phyloP scores from a whole-genome alignment of 2,329 filamentous ascomycete species.

The Exophiala lecanii-corni region DNA sequence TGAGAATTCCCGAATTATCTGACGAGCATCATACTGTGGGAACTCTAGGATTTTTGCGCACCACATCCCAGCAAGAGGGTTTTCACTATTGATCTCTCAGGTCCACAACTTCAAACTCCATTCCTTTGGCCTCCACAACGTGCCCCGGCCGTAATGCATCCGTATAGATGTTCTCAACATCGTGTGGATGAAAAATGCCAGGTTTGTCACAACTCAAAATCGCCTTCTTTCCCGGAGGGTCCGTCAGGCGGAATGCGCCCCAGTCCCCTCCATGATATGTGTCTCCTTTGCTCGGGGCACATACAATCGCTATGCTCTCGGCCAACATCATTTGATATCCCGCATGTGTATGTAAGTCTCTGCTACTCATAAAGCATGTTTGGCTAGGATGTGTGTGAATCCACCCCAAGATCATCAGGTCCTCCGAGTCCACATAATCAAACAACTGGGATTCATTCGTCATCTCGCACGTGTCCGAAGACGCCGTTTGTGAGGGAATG shows the following conservation, averaged over 20 bases:
- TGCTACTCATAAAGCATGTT: constrained; percentile 94
- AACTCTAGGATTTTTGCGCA: no score
- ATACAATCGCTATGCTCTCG: constrained; percentile 95
- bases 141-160: constrained; percentile 67
- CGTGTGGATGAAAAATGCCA: constrained; percentile 79
- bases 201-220: constrained; percentile 73
- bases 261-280: constrained; percentile 52
- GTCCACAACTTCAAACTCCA: constrained; percentile 66
- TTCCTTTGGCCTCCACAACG: constrained; percentile 62
- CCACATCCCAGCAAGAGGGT: no score
- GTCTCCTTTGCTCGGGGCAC: constrained; percentile 66
- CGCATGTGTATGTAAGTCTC: constrained; percentile 88
- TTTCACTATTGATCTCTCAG: constrained; percentile 37
- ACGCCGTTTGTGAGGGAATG: constrained; percentile 85
- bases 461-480: constrained; percentile 91
- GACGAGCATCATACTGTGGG: no score
- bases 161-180: constrained; percentile 69
- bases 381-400: constrained; percentile 97
- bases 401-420: constrained; percentile 86
- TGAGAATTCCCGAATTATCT: no score
- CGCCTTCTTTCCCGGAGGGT: constrained; percentile 84
- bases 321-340: constrained; percentile 96
- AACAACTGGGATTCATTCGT: constrained; percentile 80
- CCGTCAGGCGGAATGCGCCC: constrained; percentile 88
- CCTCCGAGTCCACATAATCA: constrained; percentile 73